phyloP scores from a whole-genome alignment of 148 eudicot genomes.

The Vaccinium macrocarpon region DNA sequence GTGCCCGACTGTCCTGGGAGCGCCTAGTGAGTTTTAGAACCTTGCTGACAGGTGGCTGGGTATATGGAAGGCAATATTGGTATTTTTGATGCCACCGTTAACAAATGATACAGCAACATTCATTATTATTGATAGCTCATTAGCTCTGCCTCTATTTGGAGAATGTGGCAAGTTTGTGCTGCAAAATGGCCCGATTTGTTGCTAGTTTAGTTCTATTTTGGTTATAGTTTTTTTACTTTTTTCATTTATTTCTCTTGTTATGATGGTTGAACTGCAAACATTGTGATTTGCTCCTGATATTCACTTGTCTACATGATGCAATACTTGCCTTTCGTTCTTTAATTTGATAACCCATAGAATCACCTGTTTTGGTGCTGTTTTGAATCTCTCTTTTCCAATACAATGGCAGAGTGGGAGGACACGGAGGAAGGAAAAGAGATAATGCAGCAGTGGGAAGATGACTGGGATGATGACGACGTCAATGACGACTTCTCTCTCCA shows the following conservation, averaged over 20 bases:
- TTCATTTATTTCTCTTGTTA: neutral
- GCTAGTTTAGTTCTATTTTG: neutral
- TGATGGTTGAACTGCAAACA: neutral
- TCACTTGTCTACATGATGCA: neutral
- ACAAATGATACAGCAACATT: neutral
- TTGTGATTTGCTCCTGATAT: neutral
- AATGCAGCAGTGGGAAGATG: constrained; percentile 33
- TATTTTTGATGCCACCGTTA: neutral
- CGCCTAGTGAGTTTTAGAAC: no score
- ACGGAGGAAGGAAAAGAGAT: constrained; percentile 82
- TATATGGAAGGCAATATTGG: neutral
- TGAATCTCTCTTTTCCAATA: neutral
- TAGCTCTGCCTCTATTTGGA: neutral
- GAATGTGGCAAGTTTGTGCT: neutral
- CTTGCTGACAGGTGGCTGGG: neutral
- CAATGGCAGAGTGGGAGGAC: constrained; percentile 65
- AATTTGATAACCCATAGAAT: neutral
- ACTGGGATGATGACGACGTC: constrained; percentile 1
- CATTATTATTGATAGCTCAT: neutral
- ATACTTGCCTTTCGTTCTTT: neutral
- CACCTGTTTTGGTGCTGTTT: neutral
- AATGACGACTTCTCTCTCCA: constrained; percentile 9
- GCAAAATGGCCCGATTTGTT: neutral
- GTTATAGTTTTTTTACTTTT: neutral
- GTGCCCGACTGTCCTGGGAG: no score